These are phyloP conservation scores for Tribonema minus DNA, from an alignment of 108 stramenopile species.

Conservation along the genomic window DNA sequence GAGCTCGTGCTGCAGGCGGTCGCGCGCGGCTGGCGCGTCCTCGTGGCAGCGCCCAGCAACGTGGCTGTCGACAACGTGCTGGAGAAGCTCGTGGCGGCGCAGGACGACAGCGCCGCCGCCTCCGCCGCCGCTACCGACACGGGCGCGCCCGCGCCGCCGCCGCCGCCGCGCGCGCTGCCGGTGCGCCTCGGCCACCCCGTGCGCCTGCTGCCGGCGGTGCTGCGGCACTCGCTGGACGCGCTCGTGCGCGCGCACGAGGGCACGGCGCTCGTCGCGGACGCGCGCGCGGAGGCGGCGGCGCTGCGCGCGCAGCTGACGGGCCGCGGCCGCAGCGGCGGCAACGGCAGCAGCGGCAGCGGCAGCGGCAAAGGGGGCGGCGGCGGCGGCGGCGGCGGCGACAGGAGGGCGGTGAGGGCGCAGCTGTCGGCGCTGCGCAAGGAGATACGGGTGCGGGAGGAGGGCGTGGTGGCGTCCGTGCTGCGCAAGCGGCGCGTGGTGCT, in stretches of 20 bases:
- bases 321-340: background rate
- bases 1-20: constrained; percentile 45
- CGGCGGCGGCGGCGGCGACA: background rate
- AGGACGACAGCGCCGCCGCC: background rate
- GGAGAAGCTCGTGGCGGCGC: constrained; percentile 65
- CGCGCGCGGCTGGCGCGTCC: constrained; percentile 63
- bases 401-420: background rate
- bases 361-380: background rate
- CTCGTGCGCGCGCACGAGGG: constrained; percentile 79
- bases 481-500: constrained; percentile 34
- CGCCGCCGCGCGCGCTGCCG: constrained; percentile 55
- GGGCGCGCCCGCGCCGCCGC: constrained; percentile 26
- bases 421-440: constrained; percentile 59
- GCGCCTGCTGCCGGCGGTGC: constrained; percentile 67
- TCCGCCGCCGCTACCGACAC: background rate
- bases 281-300: constrained; percentile 68
- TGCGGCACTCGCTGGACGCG: constrained; percentile 82
- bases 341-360: background rate
- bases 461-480: constrained; percentile 74
- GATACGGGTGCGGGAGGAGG: constrained; percentile 76
- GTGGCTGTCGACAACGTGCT: constrained; percentile 96
- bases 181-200: constrained; percentile 94
- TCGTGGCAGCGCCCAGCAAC: constrained; percentile 96
- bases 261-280: constrained; percentile 86
- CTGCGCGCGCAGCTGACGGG: background rate